phyloP scores from a whole-genome alignment of 164 flowering plant genomes.

The Aristolochia californica region DNA sequence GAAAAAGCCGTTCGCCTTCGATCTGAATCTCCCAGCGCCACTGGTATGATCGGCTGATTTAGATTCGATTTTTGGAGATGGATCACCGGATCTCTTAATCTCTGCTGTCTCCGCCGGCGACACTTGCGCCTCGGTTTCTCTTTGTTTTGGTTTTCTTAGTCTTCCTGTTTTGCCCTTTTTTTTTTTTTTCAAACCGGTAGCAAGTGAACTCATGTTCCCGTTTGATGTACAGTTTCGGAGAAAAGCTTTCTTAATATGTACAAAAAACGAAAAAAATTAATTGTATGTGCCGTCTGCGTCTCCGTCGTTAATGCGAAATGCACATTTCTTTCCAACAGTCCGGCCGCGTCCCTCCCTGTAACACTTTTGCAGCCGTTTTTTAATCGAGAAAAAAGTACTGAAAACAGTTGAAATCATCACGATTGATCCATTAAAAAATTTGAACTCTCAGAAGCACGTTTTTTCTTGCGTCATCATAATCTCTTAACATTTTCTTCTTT shows the following conservation, averaged over 20 bases:
- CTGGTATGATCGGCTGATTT: constrained; percentile 19
- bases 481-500: too few relatives aligned
- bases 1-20: constrained; percentile 42
- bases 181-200: neutral
- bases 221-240: neutral
- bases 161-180: neutral
- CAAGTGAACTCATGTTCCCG: neutral
- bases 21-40: constrained; percentile 47
- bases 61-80: neutral
- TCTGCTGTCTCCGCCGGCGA: neutral
- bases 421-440: neutral
- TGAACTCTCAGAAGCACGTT: neutral
- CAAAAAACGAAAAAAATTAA: neutral
- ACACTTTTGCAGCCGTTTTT: too few relatives aligned
- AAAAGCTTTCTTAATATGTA: neutral
- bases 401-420: neutral
- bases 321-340: too few relatives aligned
- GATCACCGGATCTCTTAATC: neutral
- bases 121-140: neutral
- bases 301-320: too few relatives aligned
- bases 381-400: too few relatives aligned
- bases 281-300: too few relatives aligned
- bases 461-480: too few relatives aligned
- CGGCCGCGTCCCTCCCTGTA: too few relatives aligned
- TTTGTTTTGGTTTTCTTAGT: neutral